These are phyloP conservation scores for Haplosporangium sp. DNA, from an alignment of 371 early-diverging fungal species.

Conservation along the genomic window DNA sequence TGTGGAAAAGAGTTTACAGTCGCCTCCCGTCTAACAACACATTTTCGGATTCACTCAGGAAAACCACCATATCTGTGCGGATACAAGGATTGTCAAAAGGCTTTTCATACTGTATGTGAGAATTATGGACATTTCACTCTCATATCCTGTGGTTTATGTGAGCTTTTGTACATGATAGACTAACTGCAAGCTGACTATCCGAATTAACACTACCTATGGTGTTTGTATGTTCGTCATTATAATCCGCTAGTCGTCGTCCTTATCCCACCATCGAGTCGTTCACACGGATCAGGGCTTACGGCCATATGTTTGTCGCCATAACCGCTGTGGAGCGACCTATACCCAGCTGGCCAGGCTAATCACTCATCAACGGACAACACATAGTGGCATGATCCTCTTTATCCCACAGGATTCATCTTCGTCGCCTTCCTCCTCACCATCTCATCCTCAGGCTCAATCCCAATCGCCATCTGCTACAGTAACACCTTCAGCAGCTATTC, in stretches of 20 bases:
- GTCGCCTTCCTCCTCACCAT: conserved; percentile 16
- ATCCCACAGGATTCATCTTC: conserved; percentile 45
- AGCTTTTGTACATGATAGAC: too few relatives aligned
- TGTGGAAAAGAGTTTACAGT: conserved; percentile 54
- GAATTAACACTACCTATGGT: neutral
- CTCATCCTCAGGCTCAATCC: conserved; percentile 11
- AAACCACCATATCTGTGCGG: conserved; percentile 54
- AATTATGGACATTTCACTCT: too few relatives aligned
- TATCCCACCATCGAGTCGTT: conserved; percentile 54
- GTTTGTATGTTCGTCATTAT: neutral
- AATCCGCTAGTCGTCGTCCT: conserved; percentile 44
- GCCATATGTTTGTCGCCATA: conserved; percentile 52
- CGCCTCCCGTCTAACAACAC: conserved; percentile 50
- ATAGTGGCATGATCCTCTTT: conserved; percentile 54
- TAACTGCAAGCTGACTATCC: too few relatives aligned
- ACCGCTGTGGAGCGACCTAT: conserved; percentile 56
- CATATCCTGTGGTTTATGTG: too few relatives aligned
- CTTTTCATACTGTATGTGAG: conserved; percentile 44
- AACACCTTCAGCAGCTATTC: conserved; percentile 4
- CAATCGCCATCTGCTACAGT: neutral
- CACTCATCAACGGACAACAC: conserved; percentile 52
- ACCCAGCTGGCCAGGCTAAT: conserved; percentile 52
- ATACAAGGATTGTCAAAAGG: conserved; percentile 54
- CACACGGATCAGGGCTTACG: conserved; percentile 52
- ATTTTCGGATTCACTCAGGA: conserved; percentile 49